Evolutionary conservation across 352 stramenopile genomes (phyloP).

Genomic region (Phytophthora pseudosyringae): DNA sequence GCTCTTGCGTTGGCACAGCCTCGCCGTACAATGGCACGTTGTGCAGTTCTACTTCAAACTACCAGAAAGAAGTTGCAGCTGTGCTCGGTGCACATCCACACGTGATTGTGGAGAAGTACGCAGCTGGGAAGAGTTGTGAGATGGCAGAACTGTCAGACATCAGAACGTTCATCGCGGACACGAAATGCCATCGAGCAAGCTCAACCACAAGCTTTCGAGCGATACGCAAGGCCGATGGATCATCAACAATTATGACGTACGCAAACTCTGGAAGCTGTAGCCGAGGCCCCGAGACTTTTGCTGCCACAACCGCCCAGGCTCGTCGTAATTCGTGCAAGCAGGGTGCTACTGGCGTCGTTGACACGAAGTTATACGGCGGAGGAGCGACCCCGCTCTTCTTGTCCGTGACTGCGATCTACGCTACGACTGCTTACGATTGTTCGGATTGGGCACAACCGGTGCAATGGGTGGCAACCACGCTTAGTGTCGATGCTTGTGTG

Average conservation of each 20-base stretch:
- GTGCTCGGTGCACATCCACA: conserved; percentile 11
- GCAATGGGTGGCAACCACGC: conserved; percentile 5
- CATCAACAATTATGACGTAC: conserved; percentile 14
- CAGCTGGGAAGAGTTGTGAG: conserved; percentile 5
- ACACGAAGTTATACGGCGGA: conserved; percentile 6
- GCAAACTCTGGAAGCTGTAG: conserved; percentile 1
- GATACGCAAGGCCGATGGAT: conserved; percentile 13
- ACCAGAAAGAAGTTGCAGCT: conserved; percentile 4
- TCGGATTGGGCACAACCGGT: neutral
- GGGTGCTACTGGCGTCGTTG: neutral
- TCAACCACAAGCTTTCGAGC: conserved; percentile 3
- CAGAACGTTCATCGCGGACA: conserved; percentile 10
- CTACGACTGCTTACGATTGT: conserved; percentile 1
- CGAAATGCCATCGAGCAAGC: conserved; percentile 15
- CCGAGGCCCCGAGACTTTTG: neutral
- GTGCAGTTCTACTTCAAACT: conserved; percentile 3
- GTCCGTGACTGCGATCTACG: neutral
- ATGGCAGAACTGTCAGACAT: neutral
- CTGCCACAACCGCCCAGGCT: conserved; percentile 2
- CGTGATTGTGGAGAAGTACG: conserved; percentile 16
- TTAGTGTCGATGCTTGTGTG: conserved; percentile 4
- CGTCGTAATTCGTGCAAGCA: conserved; percentile 4
- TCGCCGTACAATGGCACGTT: conserved; percentile 4
- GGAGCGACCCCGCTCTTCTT: conserved; percentile 17
- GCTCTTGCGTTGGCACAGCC: neutral